A percentile compares a stretch with the other conserved stretches of the same genome.
Conservation (phyloP, 352 stramenopile species). For the Globisporangium echinulatum region DNA sequence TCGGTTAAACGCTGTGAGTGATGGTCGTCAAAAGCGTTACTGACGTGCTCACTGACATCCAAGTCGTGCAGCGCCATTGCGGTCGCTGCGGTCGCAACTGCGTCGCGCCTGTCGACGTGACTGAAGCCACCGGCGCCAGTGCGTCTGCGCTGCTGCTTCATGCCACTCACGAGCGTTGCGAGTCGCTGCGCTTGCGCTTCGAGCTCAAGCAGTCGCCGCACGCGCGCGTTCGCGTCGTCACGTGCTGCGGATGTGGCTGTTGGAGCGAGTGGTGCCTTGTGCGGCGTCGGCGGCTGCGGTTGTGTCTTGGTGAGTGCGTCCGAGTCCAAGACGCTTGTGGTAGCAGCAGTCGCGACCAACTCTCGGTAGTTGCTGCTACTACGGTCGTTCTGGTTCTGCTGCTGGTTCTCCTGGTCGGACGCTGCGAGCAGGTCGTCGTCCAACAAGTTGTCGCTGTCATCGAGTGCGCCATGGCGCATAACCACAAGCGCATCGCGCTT, state of each 20-base stretch:
- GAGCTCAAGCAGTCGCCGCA: conserved; percentile 9
- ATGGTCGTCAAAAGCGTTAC: background rate
- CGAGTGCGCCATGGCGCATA: background rate
- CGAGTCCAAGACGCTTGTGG: background rate
- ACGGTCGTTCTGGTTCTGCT: background rate
- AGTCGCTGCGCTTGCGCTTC: conserved; percentile 9
- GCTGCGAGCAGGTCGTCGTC: background rate
- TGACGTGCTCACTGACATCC: background rate
- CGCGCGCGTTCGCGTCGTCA: background rate
- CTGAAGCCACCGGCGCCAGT: background rate
- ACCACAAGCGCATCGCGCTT: background rate
- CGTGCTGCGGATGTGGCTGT: background rate
- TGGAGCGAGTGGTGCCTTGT: background rate
- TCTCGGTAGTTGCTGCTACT: background rate
- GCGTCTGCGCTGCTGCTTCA: conserved; percentile 1
- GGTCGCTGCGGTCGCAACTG: background rate
- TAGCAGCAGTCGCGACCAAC: too few relatives aligned
- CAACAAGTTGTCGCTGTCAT: background rate
- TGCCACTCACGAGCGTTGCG: conserved; percentile 6
- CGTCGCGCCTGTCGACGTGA: background rate
- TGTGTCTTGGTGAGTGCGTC: background rate
- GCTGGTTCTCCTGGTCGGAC: conserved; percentile 13
- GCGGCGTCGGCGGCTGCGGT: background rate
- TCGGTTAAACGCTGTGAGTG: too few relatives aligned
- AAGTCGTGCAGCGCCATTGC: too few relatives aligned